Percentiles rank a stretch among this genome's conserved stretches.
These are phyloP conservation scores for Syzygium aqueum DNA, from an alignment of 345 rosid species.

Conservation along the genomic window DNA sequence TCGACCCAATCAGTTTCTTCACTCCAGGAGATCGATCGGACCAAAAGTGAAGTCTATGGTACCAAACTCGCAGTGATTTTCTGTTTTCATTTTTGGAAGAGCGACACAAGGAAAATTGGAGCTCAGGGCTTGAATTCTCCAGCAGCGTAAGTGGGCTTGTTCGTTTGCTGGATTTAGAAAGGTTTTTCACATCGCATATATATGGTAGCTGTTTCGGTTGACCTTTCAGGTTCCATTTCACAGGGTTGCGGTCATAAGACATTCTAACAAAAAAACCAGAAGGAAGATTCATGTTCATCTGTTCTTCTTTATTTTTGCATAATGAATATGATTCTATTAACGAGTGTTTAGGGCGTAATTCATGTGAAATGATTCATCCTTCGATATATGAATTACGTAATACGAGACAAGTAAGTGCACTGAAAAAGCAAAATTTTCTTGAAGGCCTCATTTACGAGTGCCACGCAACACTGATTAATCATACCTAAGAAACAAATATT, in stretches of 20 bases:
- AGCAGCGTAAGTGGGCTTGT: not conserved
- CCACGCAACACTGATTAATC: not conserved
- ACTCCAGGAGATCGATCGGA: not conserved
- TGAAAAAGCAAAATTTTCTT: too few species aligned
- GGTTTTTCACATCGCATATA: not conserved
- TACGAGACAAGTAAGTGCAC: not conserved
- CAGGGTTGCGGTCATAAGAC: not conserved
- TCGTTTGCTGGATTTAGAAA: not conserved
- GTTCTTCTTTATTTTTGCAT: not conserved
- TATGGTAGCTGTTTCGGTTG: not conserved
- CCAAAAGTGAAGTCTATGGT: not conserved
- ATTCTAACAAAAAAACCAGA: not conserved
- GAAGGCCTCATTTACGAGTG: too few species aligned
- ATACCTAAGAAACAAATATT: not conserved
- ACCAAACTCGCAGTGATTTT: not conserved
- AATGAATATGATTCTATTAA: not conserved
- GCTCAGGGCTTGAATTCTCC: not conserved
- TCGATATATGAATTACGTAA: not conserved
- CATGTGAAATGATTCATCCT: not conserved
- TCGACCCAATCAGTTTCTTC: not conserved
- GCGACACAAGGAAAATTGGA: not conserved
- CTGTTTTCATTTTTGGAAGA: not conserved
- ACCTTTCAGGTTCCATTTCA: not conserved
- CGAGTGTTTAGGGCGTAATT: not conserved
- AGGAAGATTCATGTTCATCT: not conserved